A percentile compares a stretch with the other conserved stretches of the same genome.
phyloP scores from a whole-genome alignment of 2,329 filamentous ascomycete species.

The Calonectria pseudoreteaudii region DNA sequence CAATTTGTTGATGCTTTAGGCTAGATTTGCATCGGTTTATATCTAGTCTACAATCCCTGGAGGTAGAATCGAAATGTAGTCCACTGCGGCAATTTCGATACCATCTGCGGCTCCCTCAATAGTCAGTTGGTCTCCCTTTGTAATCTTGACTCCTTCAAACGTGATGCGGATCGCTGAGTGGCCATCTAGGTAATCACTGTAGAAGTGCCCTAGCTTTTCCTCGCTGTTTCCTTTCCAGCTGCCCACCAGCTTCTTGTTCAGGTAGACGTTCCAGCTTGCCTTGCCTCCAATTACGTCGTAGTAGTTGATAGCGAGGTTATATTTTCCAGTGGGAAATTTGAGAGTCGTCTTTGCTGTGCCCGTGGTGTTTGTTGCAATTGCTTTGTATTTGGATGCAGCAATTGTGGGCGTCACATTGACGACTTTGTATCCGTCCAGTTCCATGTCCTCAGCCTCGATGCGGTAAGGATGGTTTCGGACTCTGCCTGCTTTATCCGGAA shows the following conservation, averaged over 20 bases:
- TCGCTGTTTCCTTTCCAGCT: constrained; percentile 72
- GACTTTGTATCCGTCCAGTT: constrained; percentile 66
- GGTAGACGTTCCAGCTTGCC: constrained; percentile 64
- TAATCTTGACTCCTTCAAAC: constrained; percentile 62
- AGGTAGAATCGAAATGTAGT: constrained; percentile 75
- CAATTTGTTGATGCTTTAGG: background rate
- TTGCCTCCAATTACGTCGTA: constrained; percentile 71
- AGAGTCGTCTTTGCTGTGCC: constrained; percentile 7
- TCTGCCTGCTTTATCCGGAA: constrained; percentile 66
- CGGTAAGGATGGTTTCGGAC: constrained; percentile 73
- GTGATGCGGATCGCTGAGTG: constrained; percentile 74
- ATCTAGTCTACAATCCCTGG: constrained; percentile 2
- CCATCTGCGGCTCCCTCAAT: constrained; percentile 70
- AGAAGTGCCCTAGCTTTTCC: constrained; percentile 68
- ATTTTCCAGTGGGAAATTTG: constrained; percentile 45
- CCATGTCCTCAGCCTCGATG: constrained; percentile 77
- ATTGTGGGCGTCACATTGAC: constrained; percentile 69
- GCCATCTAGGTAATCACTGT: constrained; percentile 70
- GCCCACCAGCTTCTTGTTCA: constrained; percentile 66
- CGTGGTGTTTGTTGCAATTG: constrained; percentile 9
- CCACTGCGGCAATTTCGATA: constrained; percentile 72
- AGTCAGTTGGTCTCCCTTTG: constrained; percentile 63
- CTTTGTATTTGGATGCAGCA: constrained; percentile 64
- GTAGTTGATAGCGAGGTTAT: constrained; percentile 75
- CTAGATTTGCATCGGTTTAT: background rate